Base-by-base conservation (phyloP, 2,329 filamentous ascomycete species). In the Nakataea oryzae region DNA sequence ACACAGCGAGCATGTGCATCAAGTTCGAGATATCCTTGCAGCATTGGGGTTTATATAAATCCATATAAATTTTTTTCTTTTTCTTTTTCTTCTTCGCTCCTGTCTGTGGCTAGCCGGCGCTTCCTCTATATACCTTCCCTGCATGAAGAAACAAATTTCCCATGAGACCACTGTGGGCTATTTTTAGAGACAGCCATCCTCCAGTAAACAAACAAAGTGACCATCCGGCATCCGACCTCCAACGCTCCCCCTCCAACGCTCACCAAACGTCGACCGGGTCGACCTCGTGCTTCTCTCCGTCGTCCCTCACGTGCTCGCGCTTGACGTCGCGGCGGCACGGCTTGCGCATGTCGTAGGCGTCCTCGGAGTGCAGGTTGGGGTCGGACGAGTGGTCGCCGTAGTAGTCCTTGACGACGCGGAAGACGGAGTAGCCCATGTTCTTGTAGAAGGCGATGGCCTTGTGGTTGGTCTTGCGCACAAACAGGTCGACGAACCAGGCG, bases 271-370 rank as follows among this genome's bases (percentile, higher is more conserved):
- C 91, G 64, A 90, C 86, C 2, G 93, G 91, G 59, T 83, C 79
- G 29, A 99, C 92, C 68, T 84, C 81, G 71, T 90, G 86, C 63
- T 85, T 81, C 78, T 95, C 89, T 24, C 95, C 95, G 68, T 93
- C 85, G 61, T 88, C 84, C 66, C 95, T 84, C 58, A 96, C 82
- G 74, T 96, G 91, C 73, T 90, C 83, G 63, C 82, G 77, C 62
- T 87, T 83, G 73, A 82, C 84, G 76, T 99, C 95, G 70, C 93
- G 84, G 74, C 84, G 89, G 77, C 93, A 85, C 50, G 91, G 85
- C 74, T 97, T 97, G 66, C 95, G 86, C 95, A 99, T 99, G 76
- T 99, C 95, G 73, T 91, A 95, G 24, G 93, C 95, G 78, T 97
- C 93, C 74, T 96, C 92, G 60, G 85, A 84, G 21, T 78, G 78